These are phyloP conservation scores for Jaapia argillacea DNA, from an alignment of 768 basidiomycete genomes.

Conservation along the genomic window DNA sequence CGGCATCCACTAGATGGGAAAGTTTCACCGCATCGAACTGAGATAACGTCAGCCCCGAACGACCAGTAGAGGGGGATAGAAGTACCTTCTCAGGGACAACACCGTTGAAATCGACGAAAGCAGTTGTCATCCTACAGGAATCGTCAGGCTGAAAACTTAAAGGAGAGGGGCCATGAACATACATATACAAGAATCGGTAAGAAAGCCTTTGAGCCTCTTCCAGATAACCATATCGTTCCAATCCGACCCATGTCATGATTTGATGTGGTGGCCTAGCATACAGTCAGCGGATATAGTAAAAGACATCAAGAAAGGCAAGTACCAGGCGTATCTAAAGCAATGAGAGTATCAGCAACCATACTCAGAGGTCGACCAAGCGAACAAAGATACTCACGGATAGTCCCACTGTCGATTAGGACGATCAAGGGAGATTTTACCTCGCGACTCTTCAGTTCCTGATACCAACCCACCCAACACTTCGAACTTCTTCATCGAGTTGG, in stretches of 20 bases:
- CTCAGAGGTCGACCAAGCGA: neutral
- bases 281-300: conserved; percentile 9
- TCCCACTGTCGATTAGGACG: conserved; percentile 99
- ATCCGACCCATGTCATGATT: conserved; percentile 96
- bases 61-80: neutral
- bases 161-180: conserved; percentile 9
- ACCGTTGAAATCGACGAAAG: conserved; percentile 95
- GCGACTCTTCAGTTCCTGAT: conserved; percentile 92
- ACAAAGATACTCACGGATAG: conserved; percentile 79
- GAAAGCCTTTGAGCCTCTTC: conserved; percentile 90
- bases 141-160: conserved; percentile 4
- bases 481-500: conserved; percentile 86
- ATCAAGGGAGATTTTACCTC: conserved; percentile 92
- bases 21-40: conserved; percentile 95
- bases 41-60: conserved; percentile 1
- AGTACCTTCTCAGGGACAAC: conserved; percentile 94
- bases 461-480: conserved; percentile 94
- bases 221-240: conserved; percentile 91
- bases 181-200: conserved; percentile 99
- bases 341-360: neutral
- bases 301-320: conserved; percentile 1
- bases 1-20: conserved; percentile 93
- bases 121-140: conserved; percentile 81
- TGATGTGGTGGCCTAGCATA: conserved; percentile 81
- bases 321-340: conserved; percentile 59